phyloP scores from a whole-genome alignment of 164 flowering plant species.

The Berberis vulgaris region DNA sequence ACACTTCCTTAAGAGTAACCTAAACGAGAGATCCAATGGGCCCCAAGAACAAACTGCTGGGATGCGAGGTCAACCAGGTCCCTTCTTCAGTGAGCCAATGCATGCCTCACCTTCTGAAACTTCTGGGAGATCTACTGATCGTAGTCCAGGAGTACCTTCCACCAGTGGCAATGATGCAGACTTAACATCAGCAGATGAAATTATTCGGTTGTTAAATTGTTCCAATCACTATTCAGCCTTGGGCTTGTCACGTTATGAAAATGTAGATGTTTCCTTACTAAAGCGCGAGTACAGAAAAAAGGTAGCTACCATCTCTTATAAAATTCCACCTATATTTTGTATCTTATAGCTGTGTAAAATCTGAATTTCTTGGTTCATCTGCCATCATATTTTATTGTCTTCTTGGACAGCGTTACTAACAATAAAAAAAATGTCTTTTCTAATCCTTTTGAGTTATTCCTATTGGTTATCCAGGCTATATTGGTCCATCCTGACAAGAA shows the following conservation, averaged over 20 bases:
- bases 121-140: slow-evolving; percentile 43
- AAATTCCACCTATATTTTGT: background rate
- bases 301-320: slow-evolving; percentile 25
- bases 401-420: background rate
- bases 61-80: slow-evolving; percentile 30
- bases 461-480: slow-evolving; percentile 62
- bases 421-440: background rate
- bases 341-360: background rate
- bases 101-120: slow-evolving; percentile 33
- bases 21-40: slow-evolving; percentile 36
- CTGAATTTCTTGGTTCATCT: background rate
- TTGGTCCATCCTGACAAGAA: slow-evolving; percentile 99
- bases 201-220: slow-evolving; percentile 72
- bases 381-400: background rate
- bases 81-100: slow-evolving; percentile 30
- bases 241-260: slow-evolving; percentile 66
- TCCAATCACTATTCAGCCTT: slow-evolving; percentile 81
- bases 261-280: slow-evolving; percentile 59
- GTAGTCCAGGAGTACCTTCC: slow-evolving; percentile 66
- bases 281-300: slow-evolving; percentile 88
- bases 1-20: slow-evolving; percentile 53
- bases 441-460: slow-evolving; percentile 5
- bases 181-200: slow-evolving; percentile 85
- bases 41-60: slow-evolving; percentile 38
- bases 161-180: slow-evolving; percentile 81